phyloP scores from a whole-genome alignment of 2,329 filamentous ascomycete genomes.

The Trichoderma sp. region DNA sequence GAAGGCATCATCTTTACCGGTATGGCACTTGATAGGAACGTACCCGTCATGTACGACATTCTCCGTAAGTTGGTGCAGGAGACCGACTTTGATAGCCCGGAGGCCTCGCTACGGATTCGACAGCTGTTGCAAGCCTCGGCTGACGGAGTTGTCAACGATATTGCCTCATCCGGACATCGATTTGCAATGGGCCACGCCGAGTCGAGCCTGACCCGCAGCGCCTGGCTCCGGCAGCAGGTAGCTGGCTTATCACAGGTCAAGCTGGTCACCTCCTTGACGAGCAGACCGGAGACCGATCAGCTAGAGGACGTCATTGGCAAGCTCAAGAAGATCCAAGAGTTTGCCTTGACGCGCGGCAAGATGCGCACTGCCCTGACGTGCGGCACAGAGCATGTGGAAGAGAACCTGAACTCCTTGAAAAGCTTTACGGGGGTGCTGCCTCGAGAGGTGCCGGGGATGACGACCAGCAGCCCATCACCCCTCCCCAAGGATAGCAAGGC shows the following conservation, averaged over 20 bases:
- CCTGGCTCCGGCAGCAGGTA: slow-evolving; percentile 79
- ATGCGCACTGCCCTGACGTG: slow-evolving; percentile 86
- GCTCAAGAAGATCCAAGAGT: slow-evolving; percentile 79
- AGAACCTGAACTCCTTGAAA: slow-evolving; percentile 71
- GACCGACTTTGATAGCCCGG: slow-evolving; percentile 84
- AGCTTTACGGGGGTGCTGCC: slow-evolving; percentile 62
- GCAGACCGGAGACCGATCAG: slow-evolving; percentile 67
- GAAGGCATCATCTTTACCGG: slow-evolving; percentile 86
- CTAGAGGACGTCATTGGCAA: slow-evolving; percentile 77
- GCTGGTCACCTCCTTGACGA: slow-evolving; percentile 76
- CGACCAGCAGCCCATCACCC: slow-evolving; percentile 37
- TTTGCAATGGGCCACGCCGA: slow-evolving; percentile 85
- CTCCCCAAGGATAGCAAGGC: slow-evolving; percentile 65
- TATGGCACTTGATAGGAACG: slow-evolving; percentile 85
- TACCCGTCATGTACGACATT: slow-evolving; percentile 88
- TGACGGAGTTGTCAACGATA: slow-evolving; percentile 86
- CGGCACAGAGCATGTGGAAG: slow-evolving; percentile 68
- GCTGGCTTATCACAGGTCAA: slow-evolving; percentile 88
- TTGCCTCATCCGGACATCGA: slow-evolving; percentile 86
- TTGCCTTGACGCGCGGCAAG: slow-evolving; percentile 69
- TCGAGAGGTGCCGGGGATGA: slow-evolving; percentile 45
- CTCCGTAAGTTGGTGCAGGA: slow-evolving; percentile 78
- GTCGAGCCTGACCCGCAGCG: slow-evolving; percentile 72
- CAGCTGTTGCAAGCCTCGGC: slow-evolving; percentile 85
- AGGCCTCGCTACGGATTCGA: slow-evolving; percentile 78